Percentiles rank a stretch among this genome's conserved stretches.
Evolutionary conservation across 2,329 filamentous ascomycete genomes (phyloP).

Genomic region (Monilinia fructigena): DNA sequence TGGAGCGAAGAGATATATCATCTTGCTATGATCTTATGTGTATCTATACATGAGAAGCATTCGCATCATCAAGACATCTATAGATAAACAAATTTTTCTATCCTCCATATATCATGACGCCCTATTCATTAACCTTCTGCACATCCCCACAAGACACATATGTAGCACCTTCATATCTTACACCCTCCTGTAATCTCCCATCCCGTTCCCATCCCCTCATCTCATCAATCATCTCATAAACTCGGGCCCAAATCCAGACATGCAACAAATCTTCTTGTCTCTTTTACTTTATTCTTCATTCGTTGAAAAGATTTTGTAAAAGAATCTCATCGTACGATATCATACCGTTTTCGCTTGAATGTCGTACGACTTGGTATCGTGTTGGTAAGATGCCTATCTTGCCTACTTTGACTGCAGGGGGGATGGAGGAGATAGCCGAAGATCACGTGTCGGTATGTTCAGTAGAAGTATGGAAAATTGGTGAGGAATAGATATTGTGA

Average conservation of each 20-base stretch:
- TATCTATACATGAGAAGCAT: no score
- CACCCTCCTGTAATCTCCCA: no score
- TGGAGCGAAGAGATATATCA: not conserved
- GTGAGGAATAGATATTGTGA: not conserved
- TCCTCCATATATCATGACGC: not conserved
- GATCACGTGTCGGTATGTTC: not conserved
- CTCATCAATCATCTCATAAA: not conserved
- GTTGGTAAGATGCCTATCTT: constrained; percentile 11
- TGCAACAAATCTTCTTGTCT: not conserved
- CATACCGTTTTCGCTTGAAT: not conserved
- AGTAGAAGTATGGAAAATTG: not conserved
- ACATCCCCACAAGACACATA: no score
- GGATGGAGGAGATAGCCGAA: not conserved
- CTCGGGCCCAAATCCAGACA: not conserved
- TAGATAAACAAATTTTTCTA: not conserved
- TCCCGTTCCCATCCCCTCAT: not conserved
- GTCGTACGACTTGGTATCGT: constrained; percentile 5
- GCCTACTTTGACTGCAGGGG: not conserved
- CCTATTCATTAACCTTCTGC: not conserved
- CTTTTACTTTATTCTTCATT: not conserved
- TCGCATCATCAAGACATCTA: no score
- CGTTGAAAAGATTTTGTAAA: not conserved
- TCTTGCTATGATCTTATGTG: no score
- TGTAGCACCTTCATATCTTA: no score
- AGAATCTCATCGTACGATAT: constrained; percentile 6